Evolutionary conservation across 441 rosid genomes (phyloP).

Genomic region (Pelargonium citronellum): DNA sequence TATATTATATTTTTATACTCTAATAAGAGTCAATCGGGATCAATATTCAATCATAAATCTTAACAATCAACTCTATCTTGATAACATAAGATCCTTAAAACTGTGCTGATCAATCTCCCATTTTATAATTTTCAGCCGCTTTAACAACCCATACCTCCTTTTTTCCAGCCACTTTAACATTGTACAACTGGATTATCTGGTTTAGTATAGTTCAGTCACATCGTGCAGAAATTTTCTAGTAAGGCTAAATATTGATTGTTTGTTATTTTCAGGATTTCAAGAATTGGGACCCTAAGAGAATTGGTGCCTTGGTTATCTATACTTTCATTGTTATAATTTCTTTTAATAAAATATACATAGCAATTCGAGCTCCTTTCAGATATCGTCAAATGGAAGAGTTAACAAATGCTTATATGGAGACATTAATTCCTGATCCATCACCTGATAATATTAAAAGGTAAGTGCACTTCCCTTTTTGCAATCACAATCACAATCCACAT

Average conservation of each 20-base stretch:
- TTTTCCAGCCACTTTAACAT: too few species aligned
- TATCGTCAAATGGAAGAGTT: slow-evolving; percentile 58
- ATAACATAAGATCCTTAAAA: too few species aligned
- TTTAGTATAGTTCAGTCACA: too few species aligned
- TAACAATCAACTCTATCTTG: too few species aligned
- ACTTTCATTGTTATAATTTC: slow-evolving; percentile 47
- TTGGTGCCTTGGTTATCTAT: slow-evolving; percentile 54
- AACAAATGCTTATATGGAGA: slow-evolving; percentile 91
- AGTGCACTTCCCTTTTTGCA: slow-evolving; percentile 23
- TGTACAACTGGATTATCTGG: too few species aligned
- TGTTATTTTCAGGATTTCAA: slow-evolving; percentile 53
- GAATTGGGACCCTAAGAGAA: slow-evolving; percentile 68
- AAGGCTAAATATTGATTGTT: slow-evolving; percentile 22
- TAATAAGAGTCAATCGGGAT: too few species aligned
- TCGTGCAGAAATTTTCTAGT: slow-evolving; percentile 10
- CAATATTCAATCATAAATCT: too few species aligned
- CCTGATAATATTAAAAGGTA: slow-evolving; percentile 67
- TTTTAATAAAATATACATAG: slow-evolving; percentile 54
- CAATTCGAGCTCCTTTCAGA: slow-evolving; percentile 58
- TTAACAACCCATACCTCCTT: too few species aligned
- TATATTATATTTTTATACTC: too few species aligned
- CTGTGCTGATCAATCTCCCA: too few species aligned
- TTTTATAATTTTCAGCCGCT: too few species aligned
- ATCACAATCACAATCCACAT: slow-evolving; percentile 3
- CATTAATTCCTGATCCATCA: slow-evolving; percentile 91